Conservation (phyloP, 345 rosid species). For the Gossypium australe region DNA sequence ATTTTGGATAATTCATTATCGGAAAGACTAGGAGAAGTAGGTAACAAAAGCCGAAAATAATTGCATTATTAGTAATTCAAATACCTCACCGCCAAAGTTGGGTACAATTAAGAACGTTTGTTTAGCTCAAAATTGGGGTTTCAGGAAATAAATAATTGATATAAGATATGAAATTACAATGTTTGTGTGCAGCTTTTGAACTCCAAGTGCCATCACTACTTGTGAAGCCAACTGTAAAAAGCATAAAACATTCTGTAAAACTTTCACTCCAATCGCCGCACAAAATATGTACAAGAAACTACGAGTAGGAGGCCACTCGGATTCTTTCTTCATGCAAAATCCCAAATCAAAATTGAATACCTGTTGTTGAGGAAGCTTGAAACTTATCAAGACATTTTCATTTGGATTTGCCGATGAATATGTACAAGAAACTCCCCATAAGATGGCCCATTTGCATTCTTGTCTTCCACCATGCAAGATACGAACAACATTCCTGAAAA, state of each 20-base stretch:
- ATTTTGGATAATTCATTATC: too few species aligned
- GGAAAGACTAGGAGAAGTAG: not conserved
- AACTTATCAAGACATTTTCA: slow-evolving; percentile 58
- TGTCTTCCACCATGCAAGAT: slow-evolving; percentile 78
- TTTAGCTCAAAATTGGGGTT: not conserved
- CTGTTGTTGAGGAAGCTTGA: slow-evolving; percentile 11
- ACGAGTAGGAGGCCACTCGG: slow-evolving; percentile 5
- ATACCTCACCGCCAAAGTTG: not conserved
- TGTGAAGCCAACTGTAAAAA: not conserved
- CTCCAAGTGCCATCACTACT: not conserved
- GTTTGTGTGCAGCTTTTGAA: not conserved
- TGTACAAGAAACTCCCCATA: slow-evolving; percentile 90
- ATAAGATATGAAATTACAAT: not conserved
- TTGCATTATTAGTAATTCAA: not conserved
- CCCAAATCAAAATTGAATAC: slow-evolving; percentile 6
- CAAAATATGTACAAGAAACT: slow-evolving; percentile 1
- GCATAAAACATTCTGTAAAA: not conserved
- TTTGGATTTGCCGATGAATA: slow-evolving; percentile 83
- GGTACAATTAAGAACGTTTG: not conserved
- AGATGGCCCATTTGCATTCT: slow-evolving; percentile 60
- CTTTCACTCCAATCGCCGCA: slow-evolving; percentile 4
- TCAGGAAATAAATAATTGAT: not conserved
- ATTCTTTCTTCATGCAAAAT: not conserved
- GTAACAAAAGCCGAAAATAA: not conserved
- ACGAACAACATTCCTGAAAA: slow-evolving; percentile 68